Evolutionary conservation across 1,284 basidiomycete genomes (phyloP).

Genomic region (Trametes polyzona): DNA sequence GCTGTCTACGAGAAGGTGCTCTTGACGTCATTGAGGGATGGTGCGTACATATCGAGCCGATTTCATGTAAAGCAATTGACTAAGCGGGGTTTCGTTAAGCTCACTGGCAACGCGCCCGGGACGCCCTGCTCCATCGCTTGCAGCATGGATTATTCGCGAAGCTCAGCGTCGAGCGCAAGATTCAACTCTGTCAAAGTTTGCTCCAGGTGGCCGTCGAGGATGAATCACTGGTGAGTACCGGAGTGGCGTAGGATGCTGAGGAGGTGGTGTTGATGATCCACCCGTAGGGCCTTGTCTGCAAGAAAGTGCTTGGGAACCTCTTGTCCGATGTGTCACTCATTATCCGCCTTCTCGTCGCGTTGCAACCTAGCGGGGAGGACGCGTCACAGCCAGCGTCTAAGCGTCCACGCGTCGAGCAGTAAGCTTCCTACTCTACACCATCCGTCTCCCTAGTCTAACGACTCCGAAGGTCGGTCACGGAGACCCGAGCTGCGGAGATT

Average conservation of each 20-base stretch:
- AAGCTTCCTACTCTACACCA: constrained; percentile 29
- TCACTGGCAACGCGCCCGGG: constrained; percentile 36
- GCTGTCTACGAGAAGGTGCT: constrained; percentile 49
- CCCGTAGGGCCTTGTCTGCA: constrained; percentile 52
- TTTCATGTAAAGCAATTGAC: not conserved
- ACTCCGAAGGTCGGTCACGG: not conserved
- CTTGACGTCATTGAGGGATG: constrained; percentile 49
- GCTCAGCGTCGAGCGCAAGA: constrained; percentile 55
- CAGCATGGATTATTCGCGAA: constrained; percentile 55
- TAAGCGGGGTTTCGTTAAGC: constrained; percentile 28
- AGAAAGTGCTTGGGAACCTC: constrained; percentile 51
- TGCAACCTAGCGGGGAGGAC: constrained; percentile 50
- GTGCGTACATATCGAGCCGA: constrained; percentile 34
- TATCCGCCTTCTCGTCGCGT: constrained; percentile 57
- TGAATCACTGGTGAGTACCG: constrained; percentile 52
- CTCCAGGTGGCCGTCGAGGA: constrained; percentile 52
- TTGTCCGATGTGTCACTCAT: constrained; percentile 58
- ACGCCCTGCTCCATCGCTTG: constrained; percentile 47
- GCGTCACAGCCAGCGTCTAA: constrained; percentile 58
- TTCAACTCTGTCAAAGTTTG: constrained; percentile 57
- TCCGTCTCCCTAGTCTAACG: not conserved
- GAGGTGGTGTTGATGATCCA: not conserved
- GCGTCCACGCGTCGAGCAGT: constrained; percentile 64
- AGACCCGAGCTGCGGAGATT: constrained; percentile 36
- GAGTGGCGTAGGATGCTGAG: too few species aligned